Evolutionary conservation across 306 rosid genomes (phyloP).

Genomic region (Rosa multiflora): DNA sequence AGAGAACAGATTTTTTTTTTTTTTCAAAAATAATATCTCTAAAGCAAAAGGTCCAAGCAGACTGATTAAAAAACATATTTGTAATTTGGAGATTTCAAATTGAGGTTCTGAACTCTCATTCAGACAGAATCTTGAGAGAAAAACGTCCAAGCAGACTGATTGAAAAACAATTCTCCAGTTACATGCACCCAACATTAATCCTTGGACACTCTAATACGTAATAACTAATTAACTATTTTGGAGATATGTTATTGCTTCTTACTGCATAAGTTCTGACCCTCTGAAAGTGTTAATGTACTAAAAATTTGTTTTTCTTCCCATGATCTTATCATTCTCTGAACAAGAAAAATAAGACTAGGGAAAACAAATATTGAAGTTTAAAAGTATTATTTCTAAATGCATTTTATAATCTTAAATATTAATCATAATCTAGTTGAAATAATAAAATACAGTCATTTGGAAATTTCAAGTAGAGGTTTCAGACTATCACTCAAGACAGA

Average conservation of each 20-base stretch:
- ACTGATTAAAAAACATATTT: too few relatives aligned
- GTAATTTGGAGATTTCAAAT: background rate
- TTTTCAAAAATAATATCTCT: too few relatives aligned
- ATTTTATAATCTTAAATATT: background rate
- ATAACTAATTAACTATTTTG: too few relatives aligned
- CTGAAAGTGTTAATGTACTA: background rate
- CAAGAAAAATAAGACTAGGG: background rate
- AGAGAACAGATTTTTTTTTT: too few relatives aligned
- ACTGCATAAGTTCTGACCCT: background rate
- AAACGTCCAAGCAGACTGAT: background rate
- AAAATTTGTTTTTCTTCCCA: too few relatives aligned
- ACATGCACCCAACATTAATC: background rate
- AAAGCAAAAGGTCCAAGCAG: too few relatives aligned
- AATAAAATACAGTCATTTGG: background rate
- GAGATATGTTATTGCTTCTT: background rate
- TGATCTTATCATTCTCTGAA: too few relatives aligned
- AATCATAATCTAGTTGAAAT: background rate
- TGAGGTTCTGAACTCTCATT: background rate
- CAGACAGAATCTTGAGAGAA: background rate
- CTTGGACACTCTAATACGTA: background rate
- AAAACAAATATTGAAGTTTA: background rate
- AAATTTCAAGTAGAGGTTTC: background rate
- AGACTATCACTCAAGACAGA: background rate
- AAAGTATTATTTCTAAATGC: background rate
- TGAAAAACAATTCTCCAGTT: background rate